These are phyloP conservation scores for Pseudogymnoascus sp. DNA, from an alignment of 2,329 filamentous ascomycete genomes.

Conservation along the genomic window DNA sequence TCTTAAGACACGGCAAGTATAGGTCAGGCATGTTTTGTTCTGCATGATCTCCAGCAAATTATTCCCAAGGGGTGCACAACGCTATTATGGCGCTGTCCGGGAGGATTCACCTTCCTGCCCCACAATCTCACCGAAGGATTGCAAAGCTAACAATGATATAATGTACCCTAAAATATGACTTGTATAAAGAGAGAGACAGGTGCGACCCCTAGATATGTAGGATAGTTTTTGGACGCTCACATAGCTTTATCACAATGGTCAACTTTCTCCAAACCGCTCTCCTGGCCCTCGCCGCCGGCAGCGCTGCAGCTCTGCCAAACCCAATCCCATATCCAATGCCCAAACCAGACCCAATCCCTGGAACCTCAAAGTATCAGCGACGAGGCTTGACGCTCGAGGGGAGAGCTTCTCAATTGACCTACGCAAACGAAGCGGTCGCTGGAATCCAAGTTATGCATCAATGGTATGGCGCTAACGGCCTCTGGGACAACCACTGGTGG, in stretches of 20 bases:
- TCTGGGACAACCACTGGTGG: constrained; percentile 66
- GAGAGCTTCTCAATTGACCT: constrained; percentile 17
- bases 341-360: background rate
- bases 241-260: background rate
- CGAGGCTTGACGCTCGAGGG: constrained; percentile 7
- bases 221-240: background rate
- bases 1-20: background rate
- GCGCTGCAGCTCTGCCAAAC: background rate
- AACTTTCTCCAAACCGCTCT: background rate
- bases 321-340: background rate
- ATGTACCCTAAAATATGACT: background rate
- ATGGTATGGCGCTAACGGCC: constrained; percentile 53
- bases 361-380: constrained; percentile 4
- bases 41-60: background rate
- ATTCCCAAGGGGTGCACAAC: background rate
- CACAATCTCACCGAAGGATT: background rate
- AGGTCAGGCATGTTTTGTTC: background rate
- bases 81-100: background rate
- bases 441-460: constrained; percentile 43
- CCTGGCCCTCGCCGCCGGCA: background rate
- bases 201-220: background rate
- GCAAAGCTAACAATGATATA: background rate
- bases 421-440: constrained; percentile 22
- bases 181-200: background rate
- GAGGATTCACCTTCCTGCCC: background rate